These are phyloP conservation scores for Aspergillus fumigatiaffinis DNA, from an alignment of 2,329 filamentous ascomycete species.

Conservation along the genomic window DNA sequence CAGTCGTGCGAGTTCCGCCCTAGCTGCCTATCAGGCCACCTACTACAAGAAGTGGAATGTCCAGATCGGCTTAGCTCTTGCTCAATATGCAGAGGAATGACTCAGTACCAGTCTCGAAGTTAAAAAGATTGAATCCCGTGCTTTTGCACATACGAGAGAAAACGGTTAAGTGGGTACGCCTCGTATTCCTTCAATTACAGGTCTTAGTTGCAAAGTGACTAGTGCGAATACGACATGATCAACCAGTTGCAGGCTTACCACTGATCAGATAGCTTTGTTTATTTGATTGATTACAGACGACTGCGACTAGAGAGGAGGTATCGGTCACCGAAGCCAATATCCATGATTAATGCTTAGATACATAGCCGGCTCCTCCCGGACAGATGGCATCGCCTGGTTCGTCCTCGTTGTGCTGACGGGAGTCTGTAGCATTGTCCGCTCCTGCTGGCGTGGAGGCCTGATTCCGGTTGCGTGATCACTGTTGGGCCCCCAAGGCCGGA, in stretches of 20 bases:
- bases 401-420: constrained; percentile 2
- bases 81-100: no score
- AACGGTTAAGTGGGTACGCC: not conserved
- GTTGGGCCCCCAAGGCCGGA: not conserved
- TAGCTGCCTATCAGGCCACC: no score
- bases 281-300: not conserved
- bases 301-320: not conserved
- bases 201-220: not conserved
- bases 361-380: constrained; percentile 25
- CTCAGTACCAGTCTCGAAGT: not conserved
- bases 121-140: not conserved
- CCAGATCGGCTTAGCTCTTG: no score
- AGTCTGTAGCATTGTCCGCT: constrained; percentile 6
- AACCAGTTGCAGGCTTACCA: not conserved
- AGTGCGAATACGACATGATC: not conserved
- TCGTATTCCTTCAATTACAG: not conserved
- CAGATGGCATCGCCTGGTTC: constrained; percentile 19
- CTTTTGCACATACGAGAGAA: not conserved
- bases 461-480: not conserved
- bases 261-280: not conserved
- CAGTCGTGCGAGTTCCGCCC: no score
- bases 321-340: constrained; percentile 23
- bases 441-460: constrained; percentile 1
- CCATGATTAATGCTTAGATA: constrained; percentile 24
- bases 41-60: no score